phyloP scores from a whole-genome alignment of 805 yeast species.

The Limtongia smithiae region DNA sequence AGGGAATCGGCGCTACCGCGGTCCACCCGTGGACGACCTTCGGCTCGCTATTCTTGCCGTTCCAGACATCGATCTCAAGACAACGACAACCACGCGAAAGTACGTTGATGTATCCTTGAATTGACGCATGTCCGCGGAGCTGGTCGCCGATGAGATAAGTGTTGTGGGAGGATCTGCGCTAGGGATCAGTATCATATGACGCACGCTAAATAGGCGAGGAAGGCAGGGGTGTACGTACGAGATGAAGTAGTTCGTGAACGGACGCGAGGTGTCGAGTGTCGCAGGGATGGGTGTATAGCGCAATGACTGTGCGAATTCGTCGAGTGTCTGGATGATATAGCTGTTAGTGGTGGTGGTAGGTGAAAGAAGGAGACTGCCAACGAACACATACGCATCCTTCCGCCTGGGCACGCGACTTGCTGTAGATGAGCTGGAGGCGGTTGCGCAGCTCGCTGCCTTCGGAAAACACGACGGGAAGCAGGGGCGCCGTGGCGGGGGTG shows the following conservation, averaged over 20 bases:
- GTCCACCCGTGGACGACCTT: conserved; percentile 86
- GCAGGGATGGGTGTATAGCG: neutral
- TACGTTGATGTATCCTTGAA: conserved; percentile 85
- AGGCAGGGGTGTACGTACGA: conserved; percentile 43
- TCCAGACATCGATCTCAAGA: conserved; percentile 92
- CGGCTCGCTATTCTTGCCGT: conserved; percentile 55
- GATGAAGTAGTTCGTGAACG: conserved; percentile 79
- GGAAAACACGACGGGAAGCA: conserved; percentile 63
- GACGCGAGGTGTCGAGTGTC: conserved; percentile 49
- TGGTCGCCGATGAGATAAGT: conserved; percentile 87
- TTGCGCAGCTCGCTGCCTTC: conserved; percentile 49
- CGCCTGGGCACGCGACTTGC: neutral
- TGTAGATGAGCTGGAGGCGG: conserved; percentile 34
- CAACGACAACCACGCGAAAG: conserved; percentile 89
- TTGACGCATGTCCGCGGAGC: conserved; percentile 79
- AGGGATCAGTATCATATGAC: too few species aligned
- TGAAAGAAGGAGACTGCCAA: too few species aligned
- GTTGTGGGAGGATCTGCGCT: conserved; percentile 65
- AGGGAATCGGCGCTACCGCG: conserved; percentile 67
- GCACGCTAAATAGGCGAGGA: neutral
- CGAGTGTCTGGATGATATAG: too few species aligned
- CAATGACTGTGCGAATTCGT: neutral
- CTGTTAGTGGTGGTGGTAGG: too few species aligned
- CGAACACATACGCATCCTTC: too few species aligned
- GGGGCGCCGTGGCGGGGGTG: conserved; percentile 51